phyloP scores from a whole-genome alignment of 1,139 yeast species.

The Magnusiomyces suaveolens region DNA sequence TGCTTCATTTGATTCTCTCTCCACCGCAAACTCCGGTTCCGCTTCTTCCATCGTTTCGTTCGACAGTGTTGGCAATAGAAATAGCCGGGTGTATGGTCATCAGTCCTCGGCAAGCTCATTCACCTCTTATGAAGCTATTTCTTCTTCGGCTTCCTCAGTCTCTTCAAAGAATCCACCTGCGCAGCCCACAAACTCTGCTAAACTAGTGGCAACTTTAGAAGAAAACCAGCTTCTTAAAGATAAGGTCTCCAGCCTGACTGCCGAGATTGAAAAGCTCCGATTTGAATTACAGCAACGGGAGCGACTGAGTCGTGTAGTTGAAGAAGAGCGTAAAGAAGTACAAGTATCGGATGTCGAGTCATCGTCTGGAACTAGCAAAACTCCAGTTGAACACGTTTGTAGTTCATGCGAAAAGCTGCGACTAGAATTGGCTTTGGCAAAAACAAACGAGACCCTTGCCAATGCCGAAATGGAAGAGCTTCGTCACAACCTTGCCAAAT shows the following conservation, averaged over 20 bases:
- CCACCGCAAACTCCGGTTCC: neutral
- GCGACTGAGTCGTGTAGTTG: constrained; percentile 5
- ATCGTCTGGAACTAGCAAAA: constrained; percentile 1
- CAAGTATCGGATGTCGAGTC: neutral
- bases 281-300: constrained; percentile 13
- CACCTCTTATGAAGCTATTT: constrained; percentile 9
- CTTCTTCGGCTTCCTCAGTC: neutral
- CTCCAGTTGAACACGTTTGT: constrained; percentile 13
- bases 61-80: neutral
- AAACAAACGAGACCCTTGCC: constrained; percentile 28
- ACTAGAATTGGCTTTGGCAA: constrained; percentile 28
- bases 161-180: neutral
- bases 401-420: constrained; percentile 26
- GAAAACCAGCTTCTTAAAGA: constrained; percentile 12
- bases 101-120: constrained; percentile 13
- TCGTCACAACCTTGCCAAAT: constrained; percentile 19
- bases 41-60: neutral
- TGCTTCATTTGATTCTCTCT: constrained; percentile 4
- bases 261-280: constrained; percentile 14
- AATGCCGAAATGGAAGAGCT: constrained; percentile 29
- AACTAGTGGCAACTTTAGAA: neutral
- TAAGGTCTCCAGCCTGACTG: constrained; percentile 10
- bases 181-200: constrained; percentile 3
- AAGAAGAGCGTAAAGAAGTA: neutral
- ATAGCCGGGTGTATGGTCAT: constrained; percentile 8